Base-by-base conservation (phyloP, 345 rosid species). In the Cardamine occulta region DNA sequence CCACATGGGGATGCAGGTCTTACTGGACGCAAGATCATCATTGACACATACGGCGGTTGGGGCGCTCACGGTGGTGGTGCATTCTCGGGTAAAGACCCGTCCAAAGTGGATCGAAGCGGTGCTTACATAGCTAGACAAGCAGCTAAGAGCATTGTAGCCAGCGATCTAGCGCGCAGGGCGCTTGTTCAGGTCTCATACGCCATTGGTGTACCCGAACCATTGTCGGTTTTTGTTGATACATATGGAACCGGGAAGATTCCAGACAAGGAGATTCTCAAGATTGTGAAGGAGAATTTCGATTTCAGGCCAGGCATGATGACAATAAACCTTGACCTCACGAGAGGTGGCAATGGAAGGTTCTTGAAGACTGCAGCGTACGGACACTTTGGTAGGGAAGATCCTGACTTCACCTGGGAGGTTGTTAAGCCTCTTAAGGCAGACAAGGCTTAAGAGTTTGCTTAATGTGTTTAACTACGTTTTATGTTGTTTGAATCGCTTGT, bases 251-350 rank as follows among this genome's bases (percentile, higher is more conserved):
- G 97, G 62, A 88, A 82, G 81, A 89, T 91, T 57, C 86, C 90
- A 4, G 91, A 91, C 81, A 88, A 86, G 83, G 97, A 91, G 74
- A 89, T 91, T 59, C 95, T 91, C 62, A 75, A 86, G 83, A 91
- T 89, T 26, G 91, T 91, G 67, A 91, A 91, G 86, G 89, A 91
- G 84, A 86, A 48, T 74, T 91, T 91, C 37, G 93, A 91, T 76
- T 91, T 91, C 80, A 87, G 95, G 86, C 97, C 97, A 32, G 93
- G 95, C 12, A 89, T 89, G 97, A 91, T 91, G 66, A 80, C 90
- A 48, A 89, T 83, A 69, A 83, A 89, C 76, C 84, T 91, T 52
- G 95, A 91, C 70, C 88, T 91, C 68, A 87, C 86, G 79, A 85
- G 93, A 70, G 97, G 94, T 61, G 92, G 97, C 66, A 91, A 85